Base-by-base conservation (phyloP, 768 basidiomycete genomes). In the Auricularia cornea region DNA sequence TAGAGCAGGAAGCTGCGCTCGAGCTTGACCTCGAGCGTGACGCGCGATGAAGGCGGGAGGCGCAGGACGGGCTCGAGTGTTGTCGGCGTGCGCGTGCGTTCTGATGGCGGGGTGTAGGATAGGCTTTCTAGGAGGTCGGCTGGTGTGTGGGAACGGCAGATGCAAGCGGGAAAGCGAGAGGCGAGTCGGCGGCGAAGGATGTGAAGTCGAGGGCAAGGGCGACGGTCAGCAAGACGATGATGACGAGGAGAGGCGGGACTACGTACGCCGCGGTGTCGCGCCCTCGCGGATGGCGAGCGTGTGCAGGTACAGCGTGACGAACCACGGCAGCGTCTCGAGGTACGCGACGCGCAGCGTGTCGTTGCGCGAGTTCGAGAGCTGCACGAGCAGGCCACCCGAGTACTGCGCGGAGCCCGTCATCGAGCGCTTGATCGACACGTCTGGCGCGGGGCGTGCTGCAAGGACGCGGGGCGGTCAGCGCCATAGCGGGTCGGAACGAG, bases 281-380 rank as follows among this genome's bases (percentile, higher is more conserved):
- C 84, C 75, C 14, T 85, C 71, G 28, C 74, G 71, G 1, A 85
- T 75, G 23, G 76, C 72, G 60, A 96, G 75, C 6, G 94, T 94
- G 74, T 93, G 89, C 66, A 96, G 77, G 77, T 90, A 94, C 59
- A 92, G 87, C 63, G 92, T 89, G 40, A 98, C 79, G 69, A 94
- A 86, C 86, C 94, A 96, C 3, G 96, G 97, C 82, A 95, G 87
- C 1, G 89, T 90, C 75, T 98, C 97, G 52, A 94, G 81, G 73
- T 95, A 97, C 10, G 87, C 72, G 0, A 87, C 79, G 23, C 77
- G 72, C 26, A 84, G 67, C 1, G 78, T 66, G 4, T 74, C 70
- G 23, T 75, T 66, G 41, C 76, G 76, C 65, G 84, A 79, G 70
- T 96, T 97, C 5, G 71, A 79, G 60, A 98, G 72, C 28, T 80